These are phyloP conservation scores for Pythium biforme DNA, from an alignment of 352 stramenopile genomes.

Conservation along the genomic window DNA sequence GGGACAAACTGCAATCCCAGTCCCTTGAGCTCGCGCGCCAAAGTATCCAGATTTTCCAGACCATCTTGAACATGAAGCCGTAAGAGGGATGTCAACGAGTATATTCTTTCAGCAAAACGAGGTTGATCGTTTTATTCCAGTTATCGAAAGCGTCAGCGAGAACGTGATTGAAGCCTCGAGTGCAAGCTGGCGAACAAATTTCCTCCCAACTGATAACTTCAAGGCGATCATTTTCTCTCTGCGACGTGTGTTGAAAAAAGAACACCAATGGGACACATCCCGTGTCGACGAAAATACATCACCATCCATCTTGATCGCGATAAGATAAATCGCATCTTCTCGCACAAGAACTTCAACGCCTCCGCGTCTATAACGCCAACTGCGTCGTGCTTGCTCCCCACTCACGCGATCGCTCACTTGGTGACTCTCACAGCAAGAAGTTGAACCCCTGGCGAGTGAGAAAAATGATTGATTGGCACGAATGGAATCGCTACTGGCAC, in stretches of 20 bases:
- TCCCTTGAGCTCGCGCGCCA: constrained; percentile 57
- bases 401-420: background rate
- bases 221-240: too few relatives aligned
- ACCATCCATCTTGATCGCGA: background rate
- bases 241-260: constrained; percentile 1
- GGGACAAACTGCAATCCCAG: constrained; percentile 65
- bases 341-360: background rate
- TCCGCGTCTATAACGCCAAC: background rate
- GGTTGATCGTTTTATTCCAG: too few relatives aligned
- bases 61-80: constrained; percentile 33
- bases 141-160: too few relatives aligned
- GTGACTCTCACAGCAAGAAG: too few relatives aligned
- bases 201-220: too few relatives aligned
- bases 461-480: constrained; percentile 27
- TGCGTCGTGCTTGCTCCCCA: background rate
- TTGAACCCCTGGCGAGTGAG: too few relatives aligned
- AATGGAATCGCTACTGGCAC: constrained; percentile 23
- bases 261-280: background rate
- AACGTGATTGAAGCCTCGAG: too few relatives aligned
- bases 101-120: too few relatives aligned
- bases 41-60: constrained; percentile 65
- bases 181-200: too few relatives aligned
- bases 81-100: too few relatives aligned
- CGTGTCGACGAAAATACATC: background rate
- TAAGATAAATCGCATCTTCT: background rate